Evolutionary conservation across 208 protist species (phyloP), one percentile per base, ranked within the genome.

Genomic region (Trypanosoma avium): DNA sequence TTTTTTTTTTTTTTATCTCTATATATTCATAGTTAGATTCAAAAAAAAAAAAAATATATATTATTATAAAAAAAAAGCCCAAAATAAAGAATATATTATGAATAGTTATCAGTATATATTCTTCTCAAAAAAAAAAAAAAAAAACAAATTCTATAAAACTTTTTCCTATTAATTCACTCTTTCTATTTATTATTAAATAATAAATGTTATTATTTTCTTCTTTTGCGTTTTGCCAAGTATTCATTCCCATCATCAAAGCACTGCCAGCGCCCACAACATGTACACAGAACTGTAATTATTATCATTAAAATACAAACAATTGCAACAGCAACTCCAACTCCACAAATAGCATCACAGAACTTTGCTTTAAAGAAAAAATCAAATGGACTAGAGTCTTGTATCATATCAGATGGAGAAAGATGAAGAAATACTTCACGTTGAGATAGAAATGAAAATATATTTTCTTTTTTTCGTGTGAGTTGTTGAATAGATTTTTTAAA

Each of bases 261-360:
- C 19, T 49, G 46, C 24, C 62, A 45, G 3, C 56, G 52, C 4
- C 64, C 55, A 17, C 50, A 76, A 24, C 24, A 12, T 36, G 52
- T 67, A 49, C 64, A 49, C 13, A 69, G 47, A 47, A 67, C 57
- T 3, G 60, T 61, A n/a, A 80, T 61, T 10, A 58, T 6, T 19
- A 76, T n/a, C 29, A 80, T 43, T 0, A 68, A n/a, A 15, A 71
- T 3, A 30, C 69, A 66, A 29, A 76, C 24, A 5, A 50, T 15
- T 40, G 19, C 21, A 13, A 66, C 66, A 22, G 60, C 7, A 9
- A 61, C 40, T 1, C 67, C 68, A 1, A 70, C 3, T 5, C 30
- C 26, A 47, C 43, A 71, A 4, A 61, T 50, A 2, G 21, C 17
- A 4, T 30, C 53, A 1, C 33, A 13, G n/a, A 48, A 65, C 32